Conservation (phyloP, 192 early-diverging fungal genomes). For the Globomyces pollinis-pini region DNA sequence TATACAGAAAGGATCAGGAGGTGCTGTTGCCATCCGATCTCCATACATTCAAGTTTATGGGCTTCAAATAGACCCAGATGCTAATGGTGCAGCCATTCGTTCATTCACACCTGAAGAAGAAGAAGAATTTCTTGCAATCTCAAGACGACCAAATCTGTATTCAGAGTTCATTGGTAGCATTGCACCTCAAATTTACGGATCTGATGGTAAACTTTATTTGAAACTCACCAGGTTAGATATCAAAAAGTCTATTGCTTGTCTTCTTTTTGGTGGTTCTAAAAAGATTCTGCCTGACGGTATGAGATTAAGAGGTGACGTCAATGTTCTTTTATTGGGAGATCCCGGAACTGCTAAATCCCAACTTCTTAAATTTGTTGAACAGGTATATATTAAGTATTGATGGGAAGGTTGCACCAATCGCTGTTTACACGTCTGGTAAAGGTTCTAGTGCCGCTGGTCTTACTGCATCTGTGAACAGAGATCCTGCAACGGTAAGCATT, state of each 20-base stretch:
- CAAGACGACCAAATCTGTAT: slow-evolving; percentile 81
- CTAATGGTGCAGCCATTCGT: slow-evolving; percentile 46
- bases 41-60: slow-evolving; percentile 94
- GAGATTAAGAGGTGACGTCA: slow-evolving; percentile 95
- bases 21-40: slow-evolving; percentile 82
- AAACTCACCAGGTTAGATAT: too few species aligned
- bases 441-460: slow-evolving; percentile 97
- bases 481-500: slow-evolving; percentile 40
- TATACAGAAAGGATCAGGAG: slow-evolving; percentile 52
- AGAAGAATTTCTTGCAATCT: slow-evolving; percentile 82
- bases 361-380: slow-evolving; percentile 96
- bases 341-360: slow-evolving; percentile 98
- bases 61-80: slow-evolving; percentile 73
- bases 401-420: slow-evolving; percentile 93
- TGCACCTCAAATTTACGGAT: slow-evolving; percentile 95
- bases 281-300: slow-evolving; percentile 95
- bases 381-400: too few species aligned
- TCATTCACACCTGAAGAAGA: slow-evolving; percentile 89
- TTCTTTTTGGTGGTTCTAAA: slow-evolving; percentile 94
- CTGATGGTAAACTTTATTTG: slow-evolving; percentile 49
- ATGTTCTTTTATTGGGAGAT: slow-evolving; percentile 93
- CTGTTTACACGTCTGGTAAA: slow-evolving; percentile 99
- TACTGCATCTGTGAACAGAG: slow-evolving; percentile 94
- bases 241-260: slow-evolving; percentile 89
- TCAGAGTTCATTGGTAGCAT: slow-evolving; percentile 85